Percentiles rank a stretch among this genome's conserved stretches.
Conservation (phyloP, 352 stramenopile genomes). For the Pythium dissotocum region DNA sequence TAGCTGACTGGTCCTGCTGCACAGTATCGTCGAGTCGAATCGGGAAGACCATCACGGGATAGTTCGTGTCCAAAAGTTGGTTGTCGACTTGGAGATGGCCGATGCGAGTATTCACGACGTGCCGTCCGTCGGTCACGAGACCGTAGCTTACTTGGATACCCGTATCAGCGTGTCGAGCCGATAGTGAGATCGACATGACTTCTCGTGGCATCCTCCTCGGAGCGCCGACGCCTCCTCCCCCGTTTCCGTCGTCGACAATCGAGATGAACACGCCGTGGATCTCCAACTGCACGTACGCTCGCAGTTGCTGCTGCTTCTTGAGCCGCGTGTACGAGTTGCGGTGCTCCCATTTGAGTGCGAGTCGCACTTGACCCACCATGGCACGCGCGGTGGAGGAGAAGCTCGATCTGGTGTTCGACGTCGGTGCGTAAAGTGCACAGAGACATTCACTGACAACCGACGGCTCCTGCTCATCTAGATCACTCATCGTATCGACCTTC, state of each 20-base stretch:
- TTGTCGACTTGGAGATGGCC: conserved; percentile 87
- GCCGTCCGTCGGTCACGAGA: conserved; percentile 60
- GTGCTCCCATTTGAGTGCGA: conserved; percentile 82
- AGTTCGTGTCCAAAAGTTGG: conserved; percentile 84
- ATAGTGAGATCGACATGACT: conserved; percentile 75
- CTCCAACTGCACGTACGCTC: conserved; percentile 73
- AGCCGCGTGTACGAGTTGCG: conserved; percentile 48
- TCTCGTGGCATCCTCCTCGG: conserved; percentile 45
- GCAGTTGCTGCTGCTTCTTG: conserved; percentile 51
- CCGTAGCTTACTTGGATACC: conserved; percentile 81
- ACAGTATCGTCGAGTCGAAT: conserved; percentile 68
- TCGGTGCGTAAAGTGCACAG: conserved; percentile 64
- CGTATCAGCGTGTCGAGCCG: conserved; percentile 62
- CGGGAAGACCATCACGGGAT: conserved; percentile 72
- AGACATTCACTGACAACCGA: conserved; percentile 38
- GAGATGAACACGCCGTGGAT: conserved; percentile 75
- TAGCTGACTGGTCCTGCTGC: conserved; percentile 57
- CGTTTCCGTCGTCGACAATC: conserved; percentile 62
- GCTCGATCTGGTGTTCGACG: conserved; percentile 32
- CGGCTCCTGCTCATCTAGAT: conserved; percentile 21
- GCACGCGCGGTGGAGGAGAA: conserved; percentile 29
- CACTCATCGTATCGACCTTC: conserved; percentile 17
- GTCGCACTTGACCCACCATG: conserved; percentile 75
- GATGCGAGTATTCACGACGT: conserved; percentile 77
- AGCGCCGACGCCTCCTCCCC: conserved; percentile 21